Evolutionary conservation across 305 asterid genomes (phyloP).

Genomic region (Withania somnifera): DNA sequence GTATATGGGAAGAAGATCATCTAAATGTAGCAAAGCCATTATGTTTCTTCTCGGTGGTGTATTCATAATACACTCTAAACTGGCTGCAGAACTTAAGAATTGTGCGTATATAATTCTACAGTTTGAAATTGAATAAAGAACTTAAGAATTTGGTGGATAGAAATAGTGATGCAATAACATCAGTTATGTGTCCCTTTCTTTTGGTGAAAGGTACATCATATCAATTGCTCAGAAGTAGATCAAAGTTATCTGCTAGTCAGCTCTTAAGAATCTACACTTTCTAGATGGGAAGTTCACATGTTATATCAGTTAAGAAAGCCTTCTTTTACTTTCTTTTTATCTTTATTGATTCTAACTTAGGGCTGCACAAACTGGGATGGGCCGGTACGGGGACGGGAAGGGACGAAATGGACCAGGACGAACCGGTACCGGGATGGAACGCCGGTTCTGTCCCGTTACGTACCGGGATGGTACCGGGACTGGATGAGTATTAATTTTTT

Average conservation of each 20-base stretch:
- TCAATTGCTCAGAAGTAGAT: neutral
- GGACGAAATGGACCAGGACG: no score
- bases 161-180: neutral
- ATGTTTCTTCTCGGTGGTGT: neutral
- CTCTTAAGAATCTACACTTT: constrained; percentile 5
- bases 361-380: no score
- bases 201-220: neutral
- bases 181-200: neutral
- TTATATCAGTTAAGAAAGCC: neutral
- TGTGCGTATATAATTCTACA: neutral
- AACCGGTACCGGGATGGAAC: no score
- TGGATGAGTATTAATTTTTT: no score
- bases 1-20: neutral
- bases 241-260: neutral
- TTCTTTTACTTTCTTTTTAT: neutral
- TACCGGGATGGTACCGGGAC: no score
- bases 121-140: neutral
- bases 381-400: no score
- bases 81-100: neutral
- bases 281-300: neutral
- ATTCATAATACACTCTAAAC: neutral
- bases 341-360: neutral
- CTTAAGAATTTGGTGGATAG: neutral
- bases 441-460: no score
- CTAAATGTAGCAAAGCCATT: neutral